Evolutionary conservation across 805 yeast species (phyloP), one percentile per base, ranked within the genome.

Genomic region (Candida ulmi): DNA sequence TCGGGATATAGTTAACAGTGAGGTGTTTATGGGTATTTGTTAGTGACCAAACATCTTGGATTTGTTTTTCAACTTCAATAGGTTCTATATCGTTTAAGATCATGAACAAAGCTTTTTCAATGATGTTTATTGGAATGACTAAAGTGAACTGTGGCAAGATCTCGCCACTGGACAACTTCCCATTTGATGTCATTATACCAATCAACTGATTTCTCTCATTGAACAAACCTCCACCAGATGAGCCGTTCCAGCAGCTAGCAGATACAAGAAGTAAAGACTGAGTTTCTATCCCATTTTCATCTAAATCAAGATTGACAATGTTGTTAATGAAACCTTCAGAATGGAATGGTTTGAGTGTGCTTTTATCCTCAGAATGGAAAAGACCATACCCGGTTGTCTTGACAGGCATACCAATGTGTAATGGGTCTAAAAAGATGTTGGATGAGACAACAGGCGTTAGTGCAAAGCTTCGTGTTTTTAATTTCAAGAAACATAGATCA

Each of bases 221-320:
- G 36, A 56, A 54, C n/a, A 54, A 17, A 1, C 60, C 59, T 5
- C 60, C 60, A 6, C 60, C 60, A 11, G 56, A 50, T 13, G 58
- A 53, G 3, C 60, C 60, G 36, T 54, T 56, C 60, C 60, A 56
- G 30, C 60, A 56, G 15, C 52, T 48, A 5, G 59, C 57, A 12
- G 57, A 50, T 2, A 44, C 54, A 3, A 56, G 34, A n/a, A 56
- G 16, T 43, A 56, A 38, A 1, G 57, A 39, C 12, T 23, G 32
- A 8, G 44, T 42, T 23, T 21, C n/a, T 4, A 13, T 15, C 1
- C 36, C 37, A 13, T 33, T 18, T 9, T 39, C 35, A n/a, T 46
- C 53, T 11, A 49, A 15, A 15, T 42, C 41, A n/a, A 39, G 30
- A 2, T 38, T 30, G 4, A 52, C 42, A 1, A 50, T 24, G 4